phyloP scores from a whole-genome alignment of 2,329 filamentous ascomycete genomes.

The Reticulascus tulasneorum region DNA sequence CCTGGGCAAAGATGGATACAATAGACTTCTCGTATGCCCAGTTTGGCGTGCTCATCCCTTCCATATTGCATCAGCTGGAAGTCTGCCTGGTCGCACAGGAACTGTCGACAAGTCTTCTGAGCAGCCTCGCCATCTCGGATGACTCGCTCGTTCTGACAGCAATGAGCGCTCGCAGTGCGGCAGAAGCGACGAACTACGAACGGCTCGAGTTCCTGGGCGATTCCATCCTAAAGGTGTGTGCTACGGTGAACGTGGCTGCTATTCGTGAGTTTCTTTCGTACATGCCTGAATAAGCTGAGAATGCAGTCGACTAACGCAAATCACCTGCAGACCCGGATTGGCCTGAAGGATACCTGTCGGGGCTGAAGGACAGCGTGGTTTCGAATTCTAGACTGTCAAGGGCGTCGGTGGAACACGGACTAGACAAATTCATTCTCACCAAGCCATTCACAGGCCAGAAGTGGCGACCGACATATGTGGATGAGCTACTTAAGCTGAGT shows the following conservation, averaged over 20 bases:
- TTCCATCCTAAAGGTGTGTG: constrained; percentile 71
- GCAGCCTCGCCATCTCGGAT: constrained; percentile 44
- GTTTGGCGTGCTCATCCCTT: constrained; percentile 64
- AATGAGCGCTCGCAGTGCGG: constrained; percentile 62
- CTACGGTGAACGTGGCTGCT: constrained; percentile 60
- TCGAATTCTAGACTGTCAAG: constrained; percentile 70
- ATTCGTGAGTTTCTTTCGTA: constrained; percentile 35
- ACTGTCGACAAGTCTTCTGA: constrained; percentile 53
- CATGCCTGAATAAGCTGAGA: constrained; percentile 11
- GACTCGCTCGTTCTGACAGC: constrained; percentile 57
- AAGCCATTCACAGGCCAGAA: constrained; percentile 63
- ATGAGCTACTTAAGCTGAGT: constrained; percentile 25
- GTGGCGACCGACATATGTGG: constrained; percentile 65
- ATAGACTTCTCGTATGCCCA: constrained; percentile 40
- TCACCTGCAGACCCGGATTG: constrained; percentile 60
- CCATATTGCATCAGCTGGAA: constrained; percentile 67
- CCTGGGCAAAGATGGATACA: constrained; percentile 45
- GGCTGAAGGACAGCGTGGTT: constrained; percentile 65
- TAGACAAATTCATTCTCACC: constrained; percentile 71
- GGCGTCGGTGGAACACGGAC: constrained; percentile 56
- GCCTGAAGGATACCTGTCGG: constrained; percentile 73
- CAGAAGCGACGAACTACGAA: constrained; percentile 68
- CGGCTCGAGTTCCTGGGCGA: constrained; percentile 86
- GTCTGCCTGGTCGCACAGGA: constrained; percentile 58
- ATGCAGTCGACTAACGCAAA: too few species aligned